Percentiles rank a stretch among this genome's conserved stretches.
Evolutionary conservation across 768 basidiomycete species (phyloP).

Genomic region (Strobilomyces confusus): DNA sequence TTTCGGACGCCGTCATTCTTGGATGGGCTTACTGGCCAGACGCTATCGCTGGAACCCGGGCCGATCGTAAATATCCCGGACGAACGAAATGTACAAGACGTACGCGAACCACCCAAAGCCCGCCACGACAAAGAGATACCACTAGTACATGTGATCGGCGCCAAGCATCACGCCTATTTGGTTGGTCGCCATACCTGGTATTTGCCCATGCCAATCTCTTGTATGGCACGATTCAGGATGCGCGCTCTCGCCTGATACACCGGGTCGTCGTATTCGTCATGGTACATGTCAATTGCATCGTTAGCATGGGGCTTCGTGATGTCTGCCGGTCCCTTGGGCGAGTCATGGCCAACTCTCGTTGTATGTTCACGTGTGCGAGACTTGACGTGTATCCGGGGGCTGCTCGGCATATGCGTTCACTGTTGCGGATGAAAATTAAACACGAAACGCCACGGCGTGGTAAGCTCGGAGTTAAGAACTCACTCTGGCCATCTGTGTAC

Average conservation of each 20-base stretch:
- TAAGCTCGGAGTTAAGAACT: too few species aligned
- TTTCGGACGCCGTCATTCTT: not conserved
- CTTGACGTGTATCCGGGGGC: not conserved
- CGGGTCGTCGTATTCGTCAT: constrained; percentile 38
- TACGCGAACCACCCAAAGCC: constrained; percentile 43
- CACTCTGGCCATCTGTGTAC: too few species aligned
- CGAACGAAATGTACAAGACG: constrained; percentile 5
- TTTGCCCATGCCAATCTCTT: constrained; percentile 54
- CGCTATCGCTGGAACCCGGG: constrained; percentile 32
- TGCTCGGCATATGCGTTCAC: constrained; percentile 2
- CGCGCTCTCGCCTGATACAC: constrained; percentile 48
- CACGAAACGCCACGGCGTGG: too few species aligned
- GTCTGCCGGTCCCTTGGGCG: not conserved
- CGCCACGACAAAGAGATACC: constrained; percentile 36
- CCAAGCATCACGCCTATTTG: not conserved
- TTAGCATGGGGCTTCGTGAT: not conserved
- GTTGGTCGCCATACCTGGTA: constrained; percentile 40
- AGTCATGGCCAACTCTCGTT: not conserved
- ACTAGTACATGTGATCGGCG: constrained; percentile 24
- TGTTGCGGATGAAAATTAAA: too few species aligned
- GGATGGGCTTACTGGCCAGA: constrained; percentile 35
- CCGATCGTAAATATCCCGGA: not conserved
- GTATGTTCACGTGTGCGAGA: not conserved
- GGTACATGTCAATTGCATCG: constrained; percentile 31
- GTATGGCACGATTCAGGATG: constrained; percentile 43